A percentile compares a stretch with the other conserved stretches of the same genome.
These are phyloP conservation scores for Metschnikowia gelsemii DNA, from an alignment of 805 yeast species.

Conservation along the genomic window DNA sequence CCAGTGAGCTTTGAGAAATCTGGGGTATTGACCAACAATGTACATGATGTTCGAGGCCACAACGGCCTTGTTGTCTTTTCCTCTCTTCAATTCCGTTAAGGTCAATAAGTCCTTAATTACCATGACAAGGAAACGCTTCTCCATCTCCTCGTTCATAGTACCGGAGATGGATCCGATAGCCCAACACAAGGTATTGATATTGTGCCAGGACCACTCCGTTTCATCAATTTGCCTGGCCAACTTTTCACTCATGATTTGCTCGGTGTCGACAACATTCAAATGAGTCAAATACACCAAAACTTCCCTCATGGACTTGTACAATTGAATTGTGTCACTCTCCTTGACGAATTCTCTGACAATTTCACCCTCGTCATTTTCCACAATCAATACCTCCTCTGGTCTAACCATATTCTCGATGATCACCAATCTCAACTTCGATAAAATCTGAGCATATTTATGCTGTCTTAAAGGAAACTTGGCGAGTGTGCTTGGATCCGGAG, in stretches of 20 bases:
- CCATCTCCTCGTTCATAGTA: constrained; percentile 97
- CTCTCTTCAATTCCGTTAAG: constrained; percentile 92
- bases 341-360: constrained; percentile 96
- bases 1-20: constrained; percentile 98
- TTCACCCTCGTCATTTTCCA: constrained; percentile 98
- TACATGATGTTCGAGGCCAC: constrained; percentile 99
- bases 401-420: constrained; percentile 96
- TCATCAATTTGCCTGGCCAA: constrained; percentile 92
- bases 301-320: constrained; percentile 94
- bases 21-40: constrained; percentile 98
- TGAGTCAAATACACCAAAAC: constrained; percentile 94
- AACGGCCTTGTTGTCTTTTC: constrained; percentile 97
- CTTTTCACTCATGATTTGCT: constrained; percentile 88
- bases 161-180: constrained; percentile 99
- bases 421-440: constrained; percentile 84
- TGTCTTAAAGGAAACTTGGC: constrained; percentile 82
- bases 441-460: constrained; percentile 74
- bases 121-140: constrained; percentile 86
- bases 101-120: constrained; percentile 91
- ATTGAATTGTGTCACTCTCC: constrained; percentile 94
- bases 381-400: constrained; percentile 96
- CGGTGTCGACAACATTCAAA: constrained; percentile 91
- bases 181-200: constrained; percentile 96
- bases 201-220: constrained; percentile 98
- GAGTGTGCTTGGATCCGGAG: constrained; percentile 77